Evolutionary conservation across 805 yeast genomes (phyloP).

Genomic region (Zygotorulaspora danielsina): DNA sequence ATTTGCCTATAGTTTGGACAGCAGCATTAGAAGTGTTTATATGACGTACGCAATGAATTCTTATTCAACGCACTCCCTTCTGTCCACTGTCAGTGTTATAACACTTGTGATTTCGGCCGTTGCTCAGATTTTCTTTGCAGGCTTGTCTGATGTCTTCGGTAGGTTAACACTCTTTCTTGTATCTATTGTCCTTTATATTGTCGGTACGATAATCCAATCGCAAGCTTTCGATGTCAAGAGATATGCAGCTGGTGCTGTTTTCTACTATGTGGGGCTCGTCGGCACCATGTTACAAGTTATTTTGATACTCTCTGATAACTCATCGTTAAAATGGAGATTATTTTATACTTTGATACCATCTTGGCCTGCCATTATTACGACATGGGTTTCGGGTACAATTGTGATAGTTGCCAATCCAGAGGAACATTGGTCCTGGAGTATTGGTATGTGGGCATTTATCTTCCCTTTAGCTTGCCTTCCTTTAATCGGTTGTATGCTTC

Average conservation of each 20-base stretch:
- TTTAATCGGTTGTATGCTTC: conserved; percentile 41
- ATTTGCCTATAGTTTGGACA: conserved; percentile 56
- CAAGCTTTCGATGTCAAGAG: conserved; percentile 48
- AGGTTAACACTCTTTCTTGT: conserved; percentile 45
- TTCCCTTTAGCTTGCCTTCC: conserved; percentile 52
- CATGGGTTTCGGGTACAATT: conserved; percentile 64
- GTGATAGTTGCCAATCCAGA: conserved; percentile 38
- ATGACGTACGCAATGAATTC: conserved; percentile 49
- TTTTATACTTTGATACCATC: conserved; percentile 58
- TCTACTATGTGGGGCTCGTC: conserved; percentile 48
- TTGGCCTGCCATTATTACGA: conserved; percentile 61
- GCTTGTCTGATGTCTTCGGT: conserved; percentile 54
- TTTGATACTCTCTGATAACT: conserved; percentile 56
- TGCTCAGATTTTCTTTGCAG: conserved; percentile 51
- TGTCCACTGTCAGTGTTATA: conserved; percentile 50
- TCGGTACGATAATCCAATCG: conserved; percentile 54
- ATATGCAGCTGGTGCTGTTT: conserved; percentile 54
- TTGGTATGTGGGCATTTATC: conserved; percentile 59
- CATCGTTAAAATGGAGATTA: conserved; percentile 62
- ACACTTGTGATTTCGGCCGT: conserved; percentile 55
- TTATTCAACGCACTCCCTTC: conserved; percentile 46
- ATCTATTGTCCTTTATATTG: conserved; percentile 45
- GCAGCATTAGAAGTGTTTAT: conserved; percentile 42
- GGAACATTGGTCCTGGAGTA: conserved; percentile 51
- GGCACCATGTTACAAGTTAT: conserved; percentile 53